Evolutionary conservation across 2,329 filamentous ascomycete species (phyloP).

Genomic region (Colletotrichum eleusines): DNA sequence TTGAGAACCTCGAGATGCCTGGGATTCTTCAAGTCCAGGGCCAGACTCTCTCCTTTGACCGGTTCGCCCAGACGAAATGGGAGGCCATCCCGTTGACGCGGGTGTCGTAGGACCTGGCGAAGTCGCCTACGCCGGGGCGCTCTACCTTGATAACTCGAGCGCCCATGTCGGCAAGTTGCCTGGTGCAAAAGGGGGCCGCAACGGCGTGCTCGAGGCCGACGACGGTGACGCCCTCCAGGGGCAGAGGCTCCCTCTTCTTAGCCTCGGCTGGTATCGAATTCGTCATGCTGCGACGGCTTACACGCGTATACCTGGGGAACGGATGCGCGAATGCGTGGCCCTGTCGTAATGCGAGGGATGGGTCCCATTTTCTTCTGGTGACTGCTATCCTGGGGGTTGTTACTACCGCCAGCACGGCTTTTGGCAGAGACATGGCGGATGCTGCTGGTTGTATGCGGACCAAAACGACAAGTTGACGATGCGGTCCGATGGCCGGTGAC

Average conservation of each 20-base stretch:
- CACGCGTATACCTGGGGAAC: too few relatives aligned
- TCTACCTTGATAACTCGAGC: slow-evolving; percentile 68
- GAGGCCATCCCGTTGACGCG: slow-evolving; percentile 63
- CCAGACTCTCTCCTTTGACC: slow-evolving; percentile 66
- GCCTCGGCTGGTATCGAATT: neutral
- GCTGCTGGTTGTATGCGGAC: neutral
- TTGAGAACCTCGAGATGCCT: slow-evolving; percentile 58
- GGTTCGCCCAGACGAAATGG: slow-evolving; percentile 68
- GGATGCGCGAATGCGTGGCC: neutral
- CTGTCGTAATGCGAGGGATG: neutral
- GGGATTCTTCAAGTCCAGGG: slow-evolving; percentile 61
- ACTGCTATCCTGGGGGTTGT: neutral
- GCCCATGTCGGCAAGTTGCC: slow-evolving; percentile 65
- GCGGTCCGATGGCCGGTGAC: neutral
- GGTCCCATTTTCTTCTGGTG: neutral
- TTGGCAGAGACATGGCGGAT: neutral
- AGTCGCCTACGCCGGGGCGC: slow-evolving; percentile 63
- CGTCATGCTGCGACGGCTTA: neutral
- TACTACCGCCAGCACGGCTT: neutral
- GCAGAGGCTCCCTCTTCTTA: slow-evolving; percentile 23
- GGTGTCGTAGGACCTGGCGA: slow-evolving; percentile 63
- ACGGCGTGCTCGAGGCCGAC: slow-evolving; percentile 67
- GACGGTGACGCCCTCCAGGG: slow-evolving; percentile 59
- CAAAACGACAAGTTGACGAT: neutral
- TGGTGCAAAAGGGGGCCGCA: slow-evolving; percentile 66